A percentile compares a stretch with the other conserved stretches of the same genome.
phyloP scores from a whole-genome alignment of 495 filamentous ascomycete genomes.

The Tuber indicum region DNA sequence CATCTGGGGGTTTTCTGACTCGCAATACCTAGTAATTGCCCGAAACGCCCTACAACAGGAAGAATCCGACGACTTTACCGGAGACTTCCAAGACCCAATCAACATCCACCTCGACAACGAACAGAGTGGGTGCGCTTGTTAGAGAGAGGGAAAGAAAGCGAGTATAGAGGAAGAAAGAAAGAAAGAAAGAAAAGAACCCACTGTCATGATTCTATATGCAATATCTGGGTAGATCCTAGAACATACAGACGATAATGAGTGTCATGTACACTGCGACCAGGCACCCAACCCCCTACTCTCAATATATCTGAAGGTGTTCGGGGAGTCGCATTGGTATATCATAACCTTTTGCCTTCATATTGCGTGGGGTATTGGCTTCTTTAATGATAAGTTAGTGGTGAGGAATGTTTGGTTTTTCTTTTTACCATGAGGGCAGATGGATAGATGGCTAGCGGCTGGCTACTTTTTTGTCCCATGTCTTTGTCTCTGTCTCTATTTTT shows the following conservation, averaged over 20 bases:
- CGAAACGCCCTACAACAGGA: constrained; percentile 92
- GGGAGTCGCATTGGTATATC: background rate
- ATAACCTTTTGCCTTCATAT: constrained; percentile 1
- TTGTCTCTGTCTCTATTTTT: background rate
- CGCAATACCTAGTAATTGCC: constrained; percentile 67
- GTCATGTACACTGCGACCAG: background rate
- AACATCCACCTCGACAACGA: constrained; percentile 93
- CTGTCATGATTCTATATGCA: constrained; percentile 1
- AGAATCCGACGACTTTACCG: constrained; percentile 84
- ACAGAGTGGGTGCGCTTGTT: constrained; percentile 87
- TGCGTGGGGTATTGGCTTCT: constrained; percentile 7
- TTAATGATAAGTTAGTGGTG: background rate
- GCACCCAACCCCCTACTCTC: background rate
- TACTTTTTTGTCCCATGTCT: background rate
- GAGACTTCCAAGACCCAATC: constrained; percentile 94
- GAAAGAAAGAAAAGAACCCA: background rate
- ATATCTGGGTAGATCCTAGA: background rate
- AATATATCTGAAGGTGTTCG: background rate
- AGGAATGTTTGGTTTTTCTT: constrained; percentile 5
- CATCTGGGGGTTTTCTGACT: constrained; percentile 11
- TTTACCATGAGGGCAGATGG: constrained; percentile 8
- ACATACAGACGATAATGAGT: background rate
- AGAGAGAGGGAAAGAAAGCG: constrained; percentile 34
- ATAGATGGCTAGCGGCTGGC: background rate
- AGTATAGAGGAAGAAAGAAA: constrained; percentile 26